A percentile compares a stretch with the other conserved stretches of the same genome.
Evolutionary conservation across 2,329 filamentous ascomycete genomes (phyloP).

Genomic region (Aspergillus caelatus): DNA sequence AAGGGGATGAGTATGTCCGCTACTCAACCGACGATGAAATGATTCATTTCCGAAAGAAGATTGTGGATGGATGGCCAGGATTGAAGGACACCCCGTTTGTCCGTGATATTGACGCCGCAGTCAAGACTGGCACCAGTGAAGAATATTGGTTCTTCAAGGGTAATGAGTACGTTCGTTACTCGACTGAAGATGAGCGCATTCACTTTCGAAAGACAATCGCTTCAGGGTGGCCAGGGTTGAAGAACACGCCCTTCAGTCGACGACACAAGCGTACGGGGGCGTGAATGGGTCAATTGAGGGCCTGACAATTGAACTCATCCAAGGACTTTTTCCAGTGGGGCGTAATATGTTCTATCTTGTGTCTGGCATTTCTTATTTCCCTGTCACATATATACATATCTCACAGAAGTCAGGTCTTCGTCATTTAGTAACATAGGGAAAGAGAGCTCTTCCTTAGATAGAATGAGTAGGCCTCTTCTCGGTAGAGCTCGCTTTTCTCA

Average conservation of each 20-base stretch:
- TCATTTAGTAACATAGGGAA: too few species aligned
- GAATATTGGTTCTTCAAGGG: not conserved
- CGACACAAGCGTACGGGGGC: not conserved
- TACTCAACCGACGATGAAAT: not conserved
- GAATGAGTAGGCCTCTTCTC: too few species aligned
- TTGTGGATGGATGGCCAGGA: not conserved
- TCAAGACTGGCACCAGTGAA: not conserved
- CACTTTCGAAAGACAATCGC: not conserved
- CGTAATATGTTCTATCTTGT: not conserved
- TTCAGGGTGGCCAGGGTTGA: not conserved
- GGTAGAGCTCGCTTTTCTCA: too few species aligned
- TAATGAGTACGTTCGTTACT: not conserved
- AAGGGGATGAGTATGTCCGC: not conserved
- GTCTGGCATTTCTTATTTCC: not conserved
- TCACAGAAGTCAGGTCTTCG: too few species aligned
- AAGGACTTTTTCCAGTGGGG: not conserved
- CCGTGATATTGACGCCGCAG: not conserved
- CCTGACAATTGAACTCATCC: not conserved
- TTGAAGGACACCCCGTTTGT: not conserved
- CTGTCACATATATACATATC: too few species aligned
- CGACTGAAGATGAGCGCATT: not conserved
- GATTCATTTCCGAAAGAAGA: not conserved
- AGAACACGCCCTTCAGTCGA: not conserved
- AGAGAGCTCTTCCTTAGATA: too few species aligned
- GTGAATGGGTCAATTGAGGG: not conserved